These are phyloP conservation scores for Plasmodium ovale DNA, from an alignment of 169 alveolate genomes.

Conservation along the genomic window DNA sequence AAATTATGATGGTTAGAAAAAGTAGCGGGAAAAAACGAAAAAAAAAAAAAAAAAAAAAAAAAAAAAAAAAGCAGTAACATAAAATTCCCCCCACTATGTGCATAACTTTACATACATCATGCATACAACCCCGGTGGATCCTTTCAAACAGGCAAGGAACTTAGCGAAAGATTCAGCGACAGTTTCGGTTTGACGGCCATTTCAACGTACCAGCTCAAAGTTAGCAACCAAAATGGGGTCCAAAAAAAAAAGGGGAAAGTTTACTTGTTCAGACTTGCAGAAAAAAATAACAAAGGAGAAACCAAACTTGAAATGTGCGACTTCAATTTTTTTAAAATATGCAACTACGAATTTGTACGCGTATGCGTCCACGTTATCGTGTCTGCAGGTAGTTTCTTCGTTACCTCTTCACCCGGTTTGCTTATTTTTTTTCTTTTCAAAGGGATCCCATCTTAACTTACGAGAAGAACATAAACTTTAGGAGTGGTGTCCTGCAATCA, in stretches of 20 bases:
- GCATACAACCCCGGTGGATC: too few relatives aligned
- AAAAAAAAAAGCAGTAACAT: too few relatives aligned
- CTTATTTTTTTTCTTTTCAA: constrained; percentile 6
- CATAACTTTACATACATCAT: background rate
- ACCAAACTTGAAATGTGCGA: constrained; percentile 13
- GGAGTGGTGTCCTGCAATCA: constrained; percentile 64
- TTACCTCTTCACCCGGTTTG: background rate
- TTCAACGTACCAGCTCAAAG: constrained; percentile 72
- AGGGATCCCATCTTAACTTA: constrained; percentile 25
- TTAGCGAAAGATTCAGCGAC: constrained; percentile 24
- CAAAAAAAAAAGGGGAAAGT: constrained; percentile 71
- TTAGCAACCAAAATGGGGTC: background rate
- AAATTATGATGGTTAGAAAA: constrained; percentile 19
- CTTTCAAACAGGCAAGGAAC: too few relatives aligned
- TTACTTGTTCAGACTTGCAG: constrained; percentile 26
- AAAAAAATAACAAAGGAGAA: constrained; percentile 11
- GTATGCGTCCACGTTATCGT: background rate
- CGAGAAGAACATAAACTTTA: constrained; percentile 45
- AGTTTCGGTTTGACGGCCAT: constrained; percentile 69
- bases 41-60: background rate
- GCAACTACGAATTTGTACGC: background rate
- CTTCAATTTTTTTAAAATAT: background rate
- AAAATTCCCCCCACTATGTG: background rate
- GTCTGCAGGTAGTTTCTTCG: background rate
- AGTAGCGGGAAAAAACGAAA: background rate